Evolutionary conservation across 1,284 basidiomycete species (phyloP).

Genomic region (Retiboletus flavoniger): DNA sequence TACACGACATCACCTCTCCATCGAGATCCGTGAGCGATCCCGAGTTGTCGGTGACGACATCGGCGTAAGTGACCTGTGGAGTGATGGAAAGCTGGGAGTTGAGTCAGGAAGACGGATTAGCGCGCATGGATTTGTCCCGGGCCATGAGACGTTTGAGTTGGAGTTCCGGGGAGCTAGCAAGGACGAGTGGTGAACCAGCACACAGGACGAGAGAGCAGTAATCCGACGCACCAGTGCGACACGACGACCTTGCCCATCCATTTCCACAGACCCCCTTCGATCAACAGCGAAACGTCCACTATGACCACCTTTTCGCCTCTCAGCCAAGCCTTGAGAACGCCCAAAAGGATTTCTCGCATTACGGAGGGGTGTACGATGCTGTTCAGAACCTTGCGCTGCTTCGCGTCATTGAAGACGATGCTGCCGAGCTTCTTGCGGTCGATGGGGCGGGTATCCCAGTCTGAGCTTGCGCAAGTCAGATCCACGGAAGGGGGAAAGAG

Average conservation of each 20-base stretch:
- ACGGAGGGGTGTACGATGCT: slow-evolving; percentile 90
- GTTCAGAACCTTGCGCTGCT: slow-evolving; percentile 75
- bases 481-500: slow-evolving; percentile 42
- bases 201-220: not conserved
- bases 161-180: slow-evolving; percentile 62
- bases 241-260: slow-evolving; percentile 84
- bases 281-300: slow-evolving; percentile 90
- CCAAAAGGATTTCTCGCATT: slow-evolving; percentile 69
- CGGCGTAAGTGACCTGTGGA: slow-evolving; percentile 81
- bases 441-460: slow-evolving; percentile 62
- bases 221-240: slow-evolving; percentile 75
- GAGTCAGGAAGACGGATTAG: slow-evolving; percentile 73
- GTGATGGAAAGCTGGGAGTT: slow-evolving; percentile 80
- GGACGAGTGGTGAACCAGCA: not conserved
- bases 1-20: slow-evolving; percentile 65
- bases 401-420: slow-evolving; percentile 81
- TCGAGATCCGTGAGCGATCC: slow-evolving; percentile 70
- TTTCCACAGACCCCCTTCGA: slow-evolving; percentile 87
- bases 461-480: not conserved
- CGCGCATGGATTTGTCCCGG: slow-evolving; percentile 58
- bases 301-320: slow-evolving; percentile 70
- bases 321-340: slow-evolving; percentile 74
- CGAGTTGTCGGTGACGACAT: slow-evolving; percentile 88
- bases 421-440: slow-evolving; percentile 83
- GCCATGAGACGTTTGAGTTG: slow-evolving; percentile 79